Evolutionary conservation across 208 protist species (phyloP), one percentile per base, ranked within the genome.

Genomic region (Herpetomonas tarakana): DNA sequence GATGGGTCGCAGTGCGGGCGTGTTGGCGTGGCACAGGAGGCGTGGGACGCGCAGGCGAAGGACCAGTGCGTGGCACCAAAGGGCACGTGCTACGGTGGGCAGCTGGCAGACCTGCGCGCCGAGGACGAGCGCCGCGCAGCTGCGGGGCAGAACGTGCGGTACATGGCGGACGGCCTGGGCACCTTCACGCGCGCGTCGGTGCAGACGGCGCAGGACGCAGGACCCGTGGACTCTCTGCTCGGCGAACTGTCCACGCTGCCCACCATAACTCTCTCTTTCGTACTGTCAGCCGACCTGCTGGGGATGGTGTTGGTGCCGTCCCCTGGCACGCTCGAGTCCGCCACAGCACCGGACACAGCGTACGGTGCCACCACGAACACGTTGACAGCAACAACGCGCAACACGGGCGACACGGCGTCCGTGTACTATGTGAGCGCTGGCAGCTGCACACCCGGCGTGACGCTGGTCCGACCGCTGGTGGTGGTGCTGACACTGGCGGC

Each of bases 1-100:
- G 41, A 66, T 22, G 87, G 87, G 11, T 58, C 52, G 7, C 73
- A 70, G 22, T 94, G 82, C 59, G 71, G 90, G 54, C 83, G 78
- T 51, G 74, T 94, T 9, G 88, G 88, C 39, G 60, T 86, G 2
- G 54, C 79, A 51, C 24, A 71, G 51, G 67, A 81, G 69, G 58
- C 81, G 55, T 61, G 91, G 72, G 74, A 59, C 53, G 22, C 49
- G 16, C 44, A 74, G 59, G 52, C 57, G 49, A 52, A 64, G 22
- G 28, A 19, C 22, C 51, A 67, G 27, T 94, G 88, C 70, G 24
- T 31, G 16, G 45, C 64, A 50, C 19, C 28, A 18, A 53, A 19
- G 18, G 82, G 83, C 22, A 61, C 67, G 18, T 91, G 88, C 62
- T 28, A 87, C 38, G 69, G 30, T 1, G 60, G 82, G 21, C 88